A percentile compares a stretch with the other conserved stretches of the same genome.
Evolutionary conservation across 306 rosid genomes (phyloP).

Genomic region (Glycine latifolia): DNA sequence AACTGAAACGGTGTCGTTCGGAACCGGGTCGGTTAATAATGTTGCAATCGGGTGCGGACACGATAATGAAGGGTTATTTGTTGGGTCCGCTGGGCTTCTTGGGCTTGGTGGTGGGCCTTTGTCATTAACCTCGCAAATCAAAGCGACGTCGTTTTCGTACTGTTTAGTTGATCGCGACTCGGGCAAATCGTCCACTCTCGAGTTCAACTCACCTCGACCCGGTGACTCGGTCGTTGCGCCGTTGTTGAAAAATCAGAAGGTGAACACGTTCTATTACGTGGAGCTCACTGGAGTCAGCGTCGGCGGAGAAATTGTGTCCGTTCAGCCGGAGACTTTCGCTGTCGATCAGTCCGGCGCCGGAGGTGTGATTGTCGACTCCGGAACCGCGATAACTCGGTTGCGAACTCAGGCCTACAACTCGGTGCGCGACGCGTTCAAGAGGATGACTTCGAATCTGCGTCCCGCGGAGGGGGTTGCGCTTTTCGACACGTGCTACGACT

Average conservation of each 20-base stretch:
- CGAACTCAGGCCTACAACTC: slow-evolving; percentile 66
- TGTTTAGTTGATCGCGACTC: slow-evolving; percentile 90
- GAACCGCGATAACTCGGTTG: slow-evolving; percentile 85
- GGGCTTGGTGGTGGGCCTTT: slow-evolving; percentile 89
- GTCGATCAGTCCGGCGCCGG: slow-evolving; percentile 63
- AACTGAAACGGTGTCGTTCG: slow-evolving; percentile 78
- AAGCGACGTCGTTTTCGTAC: slow-evolving; percentile 79
- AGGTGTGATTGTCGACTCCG: slow-evolving; percentile 86
- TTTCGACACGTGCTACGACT: slow-evolving; percentile 90
- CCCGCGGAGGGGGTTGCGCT: slow-evolving; percentile 53
- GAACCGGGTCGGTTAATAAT: slow-evolving; percentile 57
- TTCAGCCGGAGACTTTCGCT: slow-evolving; percentile 60
- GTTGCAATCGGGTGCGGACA: slow-evolving; percentile 89
- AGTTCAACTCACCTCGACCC: slow-evolving; percentile 79
- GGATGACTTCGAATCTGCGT: slow-evolving; percentile 55
- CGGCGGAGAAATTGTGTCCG: slow-evolving; percentile 58
- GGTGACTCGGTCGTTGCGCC: slow-evolving; percentile 65
- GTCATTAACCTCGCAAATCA: slow-evolving; percentile 72
- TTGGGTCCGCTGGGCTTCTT: slow-evolving; percentile 76
- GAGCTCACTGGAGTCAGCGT: slow-evolving; percentile 73
- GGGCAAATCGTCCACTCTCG: slow-evolving; percentile 70
- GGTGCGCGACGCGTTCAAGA: slow-evolving; percentile 77
- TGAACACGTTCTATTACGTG: slow-evolving; percentile 70
- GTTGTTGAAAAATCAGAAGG: slow-evolving; percentile 49
- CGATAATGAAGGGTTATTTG: slow-evolving; percentile 83